Evolutionary conservation across 108 stramenopile species (phyloP).

Genomic region (Discostella pseudostelligera): DNA sequence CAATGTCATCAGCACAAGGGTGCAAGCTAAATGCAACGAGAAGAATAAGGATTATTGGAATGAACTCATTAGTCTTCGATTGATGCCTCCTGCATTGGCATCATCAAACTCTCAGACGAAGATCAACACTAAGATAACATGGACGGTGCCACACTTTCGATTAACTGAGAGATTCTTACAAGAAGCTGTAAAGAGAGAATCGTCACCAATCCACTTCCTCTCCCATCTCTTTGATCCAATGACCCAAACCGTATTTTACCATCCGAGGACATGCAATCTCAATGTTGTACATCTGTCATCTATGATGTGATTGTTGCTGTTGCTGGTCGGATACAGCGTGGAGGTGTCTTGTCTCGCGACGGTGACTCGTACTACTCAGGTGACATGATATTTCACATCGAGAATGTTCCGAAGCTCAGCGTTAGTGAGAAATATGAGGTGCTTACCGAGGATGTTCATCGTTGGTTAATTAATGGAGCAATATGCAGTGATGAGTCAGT

Average conservation of each 20-base stretch:
- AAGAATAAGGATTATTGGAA: slow-evolving; percentile 18
- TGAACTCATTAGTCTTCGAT: slow-evolving; percentile 15
- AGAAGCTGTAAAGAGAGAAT: slow-evolving; percentile 15
- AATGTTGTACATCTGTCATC: slow-evolving; percentile 8
- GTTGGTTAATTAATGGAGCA: slow-evolving; percentile 21
- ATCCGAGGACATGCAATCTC: slow-evolving; percentile 19
- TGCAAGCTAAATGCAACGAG: slow-evolving; percentile 4
- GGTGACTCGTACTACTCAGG: slow-evolving; percentile 28
- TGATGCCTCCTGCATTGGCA: not conserved
- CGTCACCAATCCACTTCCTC: not conserved
- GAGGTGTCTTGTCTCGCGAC: slow-evolving; percentile 9
- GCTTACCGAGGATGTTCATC: slow-evolving; percentile 12
- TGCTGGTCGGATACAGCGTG: slow-evolving; percentile 7
- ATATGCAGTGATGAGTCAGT: slow-evolving; percentile 1
- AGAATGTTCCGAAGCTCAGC: slow-evolving; percentile 16
- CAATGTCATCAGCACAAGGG: not conserved
- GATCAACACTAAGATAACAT: not conserved
- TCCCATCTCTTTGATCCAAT: slow-evolving; percentile 16
- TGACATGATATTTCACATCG: slow-evolving; percentile 13
- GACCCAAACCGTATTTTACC: slow-evolving; percentile 19
- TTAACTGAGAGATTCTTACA: slow-evolving; percentile 9
- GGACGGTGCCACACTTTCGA: slow-evolving; percentile 15
- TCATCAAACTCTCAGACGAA: no score
- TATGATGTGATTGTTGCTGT: slow-evolving; percentile 20
- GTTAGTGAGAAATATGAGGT: slow-evolving; percentile 12